Percentiles rank a stretch among this genome's conserved stretches.
Evolutionary conservation across 805 yeast genomes (phyloP).

Genomic region (Cyberlindnera saturnus): DNA sequence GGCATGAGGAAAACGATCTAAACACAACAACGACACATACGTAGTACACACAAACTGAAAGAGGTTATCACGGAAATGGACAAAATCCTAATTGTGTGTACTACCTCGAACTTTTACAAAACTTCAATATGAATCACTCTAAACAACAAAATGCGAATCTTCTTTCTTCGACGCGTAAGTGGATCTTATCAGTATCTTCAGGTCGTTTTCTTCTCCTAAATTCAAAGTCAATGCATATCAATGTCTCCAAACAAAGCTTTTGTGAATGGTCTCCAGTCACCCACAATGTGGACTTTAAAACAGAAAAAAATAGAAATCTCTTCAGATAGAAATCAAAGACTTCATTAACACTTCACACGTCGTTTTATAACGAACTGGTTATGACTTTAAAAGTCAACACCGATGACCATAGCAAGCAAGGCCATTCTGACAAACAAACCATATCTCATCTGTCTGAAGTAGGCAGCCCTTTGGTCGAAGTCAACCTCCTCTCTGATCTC

Average conservation of each 20-base stretch:
- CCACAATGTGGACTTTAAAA: not conserved
- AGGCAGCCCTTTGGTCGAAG: constrained; percentile 98
- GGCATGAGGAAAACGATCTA: no score
- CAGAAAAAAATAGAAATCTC: not conserved
- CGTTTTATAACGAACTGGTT: not conserved
- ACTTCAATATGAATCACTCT: not conserved
- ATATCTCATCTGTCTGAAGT: constrained; percentile 98
- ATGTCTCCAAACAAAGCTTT: constrained; percentile 1
- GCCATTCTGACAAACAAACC: constrained; percentile 99
- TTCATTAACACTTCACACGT: not conserved
- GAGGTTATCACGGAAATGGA: constrained; percentile 2
- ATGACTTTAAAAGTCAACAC: constrained; percentile 62
- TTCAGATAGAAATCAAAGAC: not conserved
- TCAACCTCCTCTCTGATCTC: constrained; percentile 98
- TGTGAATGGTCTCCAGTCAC: constrained; percentile 22
- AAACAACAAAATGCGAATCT: not conserved
- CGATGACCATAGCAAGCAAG: constrained; percentile 93
- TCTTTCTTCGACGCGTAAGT: not conserved
- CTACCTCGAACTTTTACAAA: constrained; percentile 4
- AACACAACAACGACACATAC: constrained; percentile 1
- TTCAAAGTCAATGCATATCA: no score
- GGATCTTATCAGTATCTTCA: no score
- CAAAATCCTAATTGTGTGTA: constrained; percentile 1
- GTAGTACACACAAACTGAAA: constrained; percentile 2
- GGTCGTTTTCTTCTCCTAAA: no score